phyloP scores from a whole-genome alignment of 768 basidiomycete species.

The Lactarius indigo region DNA sequence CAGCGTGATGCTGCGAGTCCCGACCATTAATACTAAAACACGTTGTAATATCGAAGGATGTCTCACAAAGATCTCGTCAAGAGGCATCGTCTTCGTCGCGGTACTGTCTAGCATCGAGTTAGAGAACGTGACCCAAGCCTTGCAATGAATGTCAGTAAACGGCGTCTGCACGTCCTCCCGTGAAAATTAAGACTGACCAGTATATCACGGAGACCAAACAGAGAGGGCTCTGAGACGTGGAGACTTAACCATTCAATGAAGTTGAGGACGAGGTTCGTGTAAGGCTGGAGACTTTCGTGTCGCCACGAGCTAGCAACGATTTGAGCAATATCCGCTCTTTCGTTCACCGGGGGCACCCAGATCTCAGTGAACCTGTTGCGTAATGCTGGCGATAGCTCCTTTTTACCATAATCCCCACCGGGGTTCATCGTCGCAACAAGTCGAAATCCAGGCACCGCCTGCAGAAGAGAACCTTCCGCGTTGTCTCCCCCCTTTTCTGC shows the following conservation, averaged over 20 bases:
- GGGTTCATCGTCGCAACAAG: conserved; percentile 99
- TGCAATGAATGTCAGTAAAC: conserved; percentile 31
- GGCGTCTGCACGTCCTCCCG: neutral
- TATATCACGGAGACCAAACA: conserved; percentile 83
- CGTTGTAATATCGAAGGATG: neutral
- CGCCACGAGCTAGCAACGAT: conserved; percentile 76
- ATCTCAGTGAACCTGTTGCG: conserved; percentile 99
- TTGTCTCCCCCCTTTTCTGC: conserved; percentile 87
- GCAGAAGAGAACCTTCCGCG: conserved; percentile 60
- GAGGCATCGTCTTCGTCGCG: conserved; percentile 34
- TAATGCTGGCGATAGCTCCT: conserved; percentile 94
- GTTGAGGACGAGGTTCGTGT: conserved; percentile 62
- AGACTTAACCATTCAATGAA: conserved; percentile 79
- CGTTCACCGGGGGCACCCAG: conserved; percentile 88
- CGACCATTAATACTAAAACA: conserved; percentile 17
- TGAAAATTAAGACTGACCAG: conserved; percentile 50
- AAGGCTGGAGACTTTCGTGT: conserved; percentile 46
- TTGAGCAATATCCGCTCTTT: conserved; percentile 66
- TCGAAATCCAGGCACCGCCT: conserved; percentile 70
- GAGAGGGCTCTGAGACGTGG: conserved; percentile 55
- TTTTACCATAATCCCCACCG: conserved; percentile 98
- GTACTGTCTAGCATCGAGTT: conserved; percentile 50
- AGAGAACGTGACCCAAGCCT: conserved; percentile 90
- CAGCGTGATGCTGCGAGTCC: conserved; percentile 74
- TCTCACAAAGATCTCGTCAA: conserved; percentile 67